Base-by-base conservation (phyloP, 2,329 filamentous ascomycete genomes). In the Trichoderma afroharzianum region DNA sequence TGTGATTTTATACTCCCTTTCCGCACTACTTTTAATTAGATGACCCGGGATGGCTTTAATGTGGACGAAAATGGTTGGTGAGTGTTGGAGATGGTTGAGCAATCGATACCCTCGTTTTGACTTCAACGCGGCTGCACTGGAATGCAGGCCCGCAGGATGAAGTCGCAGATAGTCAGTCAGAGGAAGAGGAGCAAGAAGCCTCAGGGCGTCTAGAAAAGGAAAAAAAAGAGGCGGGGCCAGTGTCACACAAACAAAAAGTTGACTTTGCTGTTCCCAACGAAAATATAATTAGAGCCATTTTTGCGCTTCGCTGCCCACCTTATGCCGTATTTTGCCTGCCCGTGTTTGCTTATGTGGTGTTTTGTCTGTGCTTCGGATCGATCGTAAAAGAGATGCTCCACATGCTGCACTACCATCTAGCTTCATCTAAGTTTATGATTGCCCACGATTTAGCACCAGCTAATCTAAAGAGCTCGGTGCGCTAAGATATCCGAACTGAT, bases 181-280 rank as follows among this genome's bases (percentile, higher is more conserved):
- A 63, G 58, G 32, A 63, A 68, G 21, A 61, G 67, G 64, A 72
- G 50, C 15, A 55, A 39, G 36, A 66, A 62, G 72, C 59, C 21
- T 57, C 63, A 50, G 72, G 59, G 70, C 32, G 64, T 71, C 26
- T 55, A 26, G 36, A 58, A 71, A 71, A 68, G 72, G 72, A 64
- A 73, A 67, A 73, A 55, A 53, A 55, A 36, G 32, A 47, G 36
- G 61, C 36, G 71, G 55, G 70, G 68, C 50, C 21, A 39, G 30
- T 50, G 28, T 69, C 21, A 21, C 30, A 73, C 68, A 63, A 76
- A 57, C 24, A 32, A 70, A 70, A 78, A 77, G 73, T 76, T 63
- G 68, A 74, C 72, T 72, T 21, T 72, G 73, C 63, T 73, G 74
- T 73, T 75, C 69, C 67, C 68, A 75, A 75, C 73, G 72, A 73